Evolutionary conservation across 2,329 filamentous ascomycete genomes (phyloP), one percentile per base, ranked within the genome.

Genomic region (Stemphylium lycopersici): DNA sequence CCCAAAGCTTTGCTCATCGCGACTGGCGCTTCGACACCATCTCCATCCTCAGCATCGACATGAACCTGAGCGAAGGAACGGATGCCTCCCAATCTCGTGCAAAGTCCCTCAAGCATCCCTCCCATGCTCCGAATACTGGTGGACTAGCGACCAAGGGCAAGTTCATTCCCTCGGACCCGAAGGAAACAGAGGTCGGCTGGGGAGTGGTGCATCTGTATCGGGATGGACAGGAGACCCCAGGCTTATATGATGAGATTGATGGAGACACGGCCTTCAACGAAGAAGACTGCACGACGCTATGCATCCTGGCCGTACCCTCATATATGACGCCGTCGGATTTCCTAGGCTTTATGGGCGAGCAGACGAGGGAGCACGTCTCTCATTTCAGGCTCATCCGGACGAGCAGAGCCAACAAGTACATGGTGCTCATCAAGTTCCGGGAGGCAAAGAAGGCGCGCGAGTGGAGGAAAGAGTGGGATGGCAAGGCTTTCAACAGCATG

Each of bases 351-450:
- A 85, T 98, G 5, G 95, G 95, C 3, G 90, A 96, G 72, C 87
- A 87, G 70, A 96, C 93, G 73, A 85, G 90, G 72, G 86, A 90
- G 53, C 85, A 93, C 56, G 91, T 99, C 54, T 95, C 89, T 66
- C 95, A 99, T 78, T 96, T 96, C 71, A 84, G 95, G 48, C 91
- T 99, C 85, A 90, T 99, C 51, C 88, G 92, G 81, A 98, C 95
- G 1, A 90, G 89, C 48, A 84, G 88, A 59, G 88, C 91, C 74
- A 97, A 96, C 75, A 86, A 93, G 58, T 98, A 98, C 78, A 90
- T 99, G 81, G 93, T 96, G 22, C 81, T 99, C 57, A 90, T 99
- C 84, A 97, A 96, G 77, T 97, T 98, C 72, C 84, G 91, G 42
- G 87, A 89, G 61, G 84, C 84, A 26, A 85, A 84, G 67, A 86